Evolutionary conservation across 495 filamentous ascomycete genomes (phyloP), one percentile per base, ranked within the genome.

Genomic region (Penicillium canariense): DNA sequence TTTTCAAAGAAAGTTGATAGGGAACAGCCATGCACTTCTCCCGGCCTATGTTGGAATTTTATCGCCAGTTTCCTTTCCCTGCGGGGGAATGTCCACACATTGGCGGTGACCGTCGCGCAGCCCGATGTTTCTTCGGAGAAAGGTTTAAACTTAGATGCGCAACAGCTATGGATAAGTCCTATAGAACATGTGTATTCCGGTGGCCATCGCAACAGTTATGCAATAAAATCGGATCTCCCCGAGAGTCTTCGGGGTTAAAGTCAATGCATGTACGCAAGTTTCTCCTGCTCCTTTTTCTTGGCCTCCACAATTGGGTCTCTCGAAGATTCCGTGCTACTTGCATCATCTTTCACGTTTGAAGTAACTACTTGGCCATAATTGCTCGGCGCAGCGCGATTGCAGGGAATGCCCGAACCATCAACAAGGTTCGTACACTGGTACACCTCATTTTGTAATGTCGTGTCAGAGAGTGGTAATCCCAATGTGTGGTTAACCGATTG

Each of bases 391-490:
- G 38, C 48, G 6, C 47, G 59, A 46, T 68, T 65, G 39, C 62
- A 66, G n/a, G 65, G 65, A 11, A 68, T 50, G 1, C 59, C 62
- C 1, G 57, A 60, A 12, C 42, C 35, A 5, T 59, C 47, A 36
- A 63, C 20, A 10, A 66, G 60, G 32, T 68, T 68, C 12, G 53
- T 56, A 28, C 62, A 68, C 34, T 63, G 62, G 47, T 63, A 66
- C 25, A 62, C 59, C 44, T 68, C 62, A 34, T 62, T 39, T 23
- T 63, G 61, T 34, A 66, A 18, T 17, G 48, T 60, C 4, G 63
- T 66, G 6, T 47, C 52, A 22, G 36, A 60, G 56, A 66, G 51
- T 5, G 62, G 62, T 48, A 65, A 52, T 2, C 59, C 62, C 28
- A 60, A 30, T 0, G 59, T 68, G 9, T 54, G 56, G 14, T 66